A percentile compares a stretch with the other conserved stretches of the same genome.
These are phyloP conservation scores for Inga oerstediana DNA, from an alignment of 306 rosid genomes.

Conservation along the genomic window DNA sequence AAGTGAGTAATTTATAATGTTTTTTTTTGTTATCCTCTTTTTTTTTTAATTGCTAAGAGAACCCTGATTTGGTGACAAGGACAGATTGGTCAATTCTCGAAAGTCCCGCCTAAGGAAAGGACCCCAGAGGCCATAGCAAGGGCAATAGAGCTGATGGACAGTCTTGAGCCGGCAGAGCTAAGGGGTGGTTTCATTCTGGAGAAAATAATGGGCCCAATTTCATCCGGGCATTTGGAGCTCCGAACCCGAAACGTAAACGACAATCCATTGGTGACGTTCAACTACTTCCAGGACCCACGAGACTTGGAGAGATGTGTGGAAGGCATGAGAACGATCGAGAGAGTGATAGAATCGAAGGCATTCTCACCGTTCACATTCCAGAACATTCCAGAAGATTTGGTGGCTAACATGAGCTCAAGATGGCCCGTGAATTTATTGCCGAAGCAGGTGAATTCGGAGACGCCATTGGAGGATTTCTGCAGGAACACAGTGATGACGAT, in stretches of 20 bases:
- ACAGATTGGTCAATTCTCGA: constrained; percentile 42
- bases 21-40: too few species aligned
- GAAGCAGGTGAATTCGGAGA: constrained; percentile 46
- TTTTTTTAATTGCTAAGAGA: neutral
- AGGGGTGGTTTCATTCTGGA: constrained; percentile 74
- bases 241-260: constrained; percentile 58
- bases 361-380: constrained; percentile 53
- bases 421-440: constrained; percentile 69
- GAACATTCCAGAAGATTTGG: constrained; percentile 25
- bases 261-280: constrained; percentile 73
- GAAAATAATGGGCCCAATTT: constrained; percentile 69
- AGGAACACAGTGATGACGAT: constrained; percentile 79
- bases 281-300: constrained; percentile 63
- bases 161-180: constrained; percentile 47
- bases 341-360: constrained; percentile 50
- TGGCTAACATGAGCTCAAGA: constrained; percentile 54
- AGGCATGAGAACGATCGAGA: constrained; percentile 53
- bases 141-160: constrained; percentile 47
- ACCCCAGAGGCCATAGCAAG: constrained; percentile 63
- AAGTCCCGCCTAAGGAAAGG: constrained; percentile 42
- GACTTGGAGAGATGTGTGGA: constrained; percentile 70
- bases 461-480: constrained; percentile 66
- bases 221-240: constrained; percentile 65
- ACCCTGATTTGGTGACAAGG: neutral
- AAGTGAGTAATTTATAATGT: neutral